phyloP scores from a whole-genome alignment of 2,329 filamentous ascomycete species.

The Hymenoscyphus infarciens region DNA sequence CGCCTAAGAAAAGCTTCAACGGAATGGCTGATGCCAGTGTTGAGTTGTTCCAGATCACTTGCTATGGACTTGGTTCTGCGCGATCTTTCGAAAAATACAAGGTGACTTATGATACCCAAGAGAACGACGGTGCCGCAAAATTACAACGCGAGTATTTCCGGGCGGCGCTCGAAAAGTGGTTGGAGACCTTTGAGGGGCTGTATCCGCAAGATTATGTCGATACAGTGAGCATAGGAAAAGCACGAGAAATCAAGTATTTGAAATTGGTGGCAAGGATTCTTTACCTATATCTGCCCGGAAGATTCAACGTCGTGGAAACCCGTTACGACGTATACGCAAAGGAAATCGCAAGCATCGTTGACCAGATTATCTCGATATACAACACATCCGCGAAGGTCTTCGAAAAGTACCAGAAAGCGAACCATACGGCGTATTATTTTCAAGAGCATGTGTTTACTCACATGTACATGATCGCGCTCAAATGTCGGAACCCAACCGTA shows the following conservation, averaged over 20 bases:
- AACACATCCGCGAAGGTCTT: background rate
- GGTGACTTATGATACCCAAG: background rate
- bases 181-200: background rate
- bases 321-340: background rate
- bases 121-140: background rate
- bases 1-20: background rate
- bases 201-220: background rate
- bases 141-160: background rate
- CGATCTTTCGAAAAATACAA: background rate
- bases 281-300: background rate
- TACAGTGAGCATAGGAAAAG: background rate
- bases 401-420: background rate
- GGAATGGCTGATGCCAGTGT: conserved; percentile 1
- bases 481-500: background rate
- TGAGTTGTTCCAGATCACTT: conserved; percentile 6
- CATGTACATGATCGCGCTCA: background rate
- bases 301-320: background rate
- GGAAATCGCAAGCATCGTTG: background rate
- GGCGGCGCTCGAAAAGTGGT: background rate
- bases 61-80: conserved; percentile 1
- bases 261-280: background rate
- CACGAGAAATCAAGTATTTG: background rate
- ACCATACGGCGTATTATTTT: conserved; percentile 1
- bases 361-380: background rate
- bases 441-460: background rate